Percentiles rank a stretch among this genome's conserved stretches.
phyloP scores from a whole-genome alignment of 2,329 filamentous ascomycete genomes.

The Colletotrichum sp. region DNA sequence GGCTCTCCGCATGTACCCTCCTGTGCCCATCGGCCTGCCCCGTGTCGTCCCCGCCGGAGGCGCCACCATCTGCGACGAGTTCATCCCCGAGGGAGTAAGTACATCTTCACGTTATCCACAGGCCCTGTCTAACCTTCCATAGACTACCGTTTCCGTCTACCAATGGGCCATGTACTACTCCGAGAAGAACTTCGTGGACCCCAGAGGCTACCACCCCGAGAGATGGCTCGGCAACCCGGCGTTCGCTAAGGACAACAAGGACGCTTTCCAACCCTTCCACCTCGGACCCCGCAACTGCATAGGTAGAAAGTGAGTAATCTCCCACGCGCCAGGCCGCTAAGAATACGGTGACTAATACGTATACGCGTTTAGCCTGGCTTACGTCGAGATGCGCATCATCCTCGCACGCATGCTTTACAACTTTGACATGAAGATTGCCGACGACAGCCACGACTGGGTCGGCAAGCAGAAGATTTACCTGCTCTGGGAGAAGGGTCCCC shows the following conservation, averaged over 20 bases:
- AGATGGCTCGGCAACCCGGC: conserved; percentile 29
- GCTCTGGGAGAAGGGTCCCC: conserved; percentile 14
- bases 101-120: background rate
- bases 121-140: background rate
- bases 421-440: conserved; percentile 46
- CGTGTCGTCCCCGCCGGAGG: conserved; percentile 35
- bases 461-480: conserved; percentile 17
- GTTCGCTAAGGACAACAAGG: conserved; percentile 28
- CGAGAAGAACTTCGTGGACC: conserved; percentile 32
- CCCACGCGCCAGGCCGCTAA: background rate
- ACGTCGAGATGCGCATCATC: conserved; percentile 53
- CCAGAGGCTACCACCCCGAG: conserved; percentile 37
- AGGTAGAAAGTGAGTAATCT: conserved; percentile 47
- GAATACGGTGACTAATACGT: background rate
- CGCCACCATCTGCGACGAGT: conserved; percentile 30
- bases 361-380: conserved; percentile 37
- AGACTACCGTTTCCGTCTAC: conserved; percentile 42
- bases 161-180: conserved; percentile 37
- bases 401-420: conserved; percentile 47
- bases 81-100: conserved; percentile 34
- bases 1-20: conserved; percentile 43
- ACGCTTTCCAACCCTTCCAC: conserved; percentile 51
- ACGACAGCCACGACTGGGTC: conserved; percentile 39
- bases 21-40: conserved; percentile 26
- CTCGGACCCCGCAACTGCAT: conserved; percentile 54